Percentiles rank a stretch among this genome's conserved stretches.
These are phyloP conservation scores for Stephanodiscus minutulus DNA, from an alignment of 108 stramenopile genomes.

Conservation along the genomic window DNA sequence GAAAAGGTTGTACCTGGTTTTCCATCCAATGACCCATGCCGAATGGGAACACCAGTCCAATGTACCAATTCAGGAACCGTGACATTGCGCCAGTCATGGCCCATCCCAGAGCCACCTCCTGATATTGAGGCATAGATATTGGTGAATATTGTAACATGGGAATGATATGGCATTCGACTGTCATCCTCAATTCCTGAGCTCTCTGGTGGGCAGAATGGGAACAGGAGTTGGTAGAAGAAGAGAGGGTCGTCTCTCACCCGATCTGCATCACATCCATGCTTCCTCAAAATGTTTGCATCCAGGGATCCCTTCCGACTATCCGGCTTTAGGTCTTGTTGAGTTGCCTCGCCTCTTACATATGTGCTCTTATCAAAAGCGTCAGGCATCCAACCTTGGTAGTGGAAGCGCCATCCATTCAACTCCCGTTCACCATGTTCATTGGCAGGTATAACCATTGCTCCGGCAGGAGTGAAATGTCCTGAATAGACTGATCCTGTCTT, in stretches of 20 bases:
- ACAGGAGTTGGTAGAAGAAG: conserved; percentile 19
- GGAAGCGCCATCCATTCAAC: neutral
- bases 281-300: neutral
- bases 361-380: no score
- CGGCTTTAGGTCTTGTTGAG: no score
- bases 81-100: neutral
- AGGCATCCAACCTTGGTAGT: no score
- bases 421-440: neutral
- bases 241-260: neutral
- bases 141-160: neutral
- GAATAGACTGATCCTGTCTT: neutral
- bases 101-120: neutral
- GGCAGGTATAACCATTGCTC: neutral
- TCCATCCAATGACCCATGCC: conserved; percentile 11
- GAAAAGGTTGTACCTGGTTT: neutral
- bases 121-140: neutral
- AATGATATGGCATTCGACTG: conserved; percentile 10
- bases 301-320: neutral
- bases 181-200: conserved; percentile 7
- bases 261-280: neutral
- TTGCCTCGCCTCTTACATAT: no score
- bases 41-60: neutral
- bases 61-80: neutral
- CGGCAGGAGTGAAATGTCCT: neutral
- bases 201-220: conserved; percentile 15